phyloP scores from a whole-genome alignment of 2,329 filamentous ascomycete genomes.

The Xylariaceae sp. region DNA sequence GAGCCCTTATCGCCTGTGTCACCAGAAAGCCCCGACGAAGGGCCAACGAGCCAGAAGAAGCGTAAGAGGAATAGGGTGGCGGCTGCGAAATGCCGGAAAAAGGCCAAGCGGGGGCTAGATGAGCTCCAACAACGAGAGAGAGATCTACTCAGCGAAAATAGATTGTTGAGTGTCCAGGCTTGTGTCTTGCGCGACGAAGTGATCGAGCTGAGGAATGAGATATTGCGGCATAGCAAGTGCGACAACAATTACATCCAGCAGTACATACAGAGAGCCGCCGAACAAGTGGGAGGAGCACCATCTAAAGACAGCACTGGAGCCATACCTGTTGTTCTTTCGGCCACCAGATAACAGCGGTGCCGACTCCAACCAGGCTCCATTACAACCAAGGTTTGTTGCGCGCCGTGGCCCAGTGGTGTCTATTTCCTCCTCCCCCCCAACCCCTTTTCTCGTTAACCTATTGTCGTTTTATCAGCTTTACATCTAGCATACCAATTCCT shows the following conservation, averaged over 20 bases:
- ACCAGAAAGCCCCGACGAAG: background rate
- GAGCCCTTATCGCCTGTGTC: background rate
- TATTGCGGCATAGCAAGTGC: constrained; percentile 41
- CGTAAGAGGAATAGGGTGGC: constrained; percentile 57
- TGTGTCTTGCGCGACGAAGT: constrained; percentile 38
- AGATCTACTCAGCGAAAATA: constrained; percentile 35
- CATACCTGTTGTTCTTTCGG: background rate
- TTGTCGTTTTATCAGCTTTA: no score
- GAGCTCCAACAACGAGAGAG: constrained; percentile 50
- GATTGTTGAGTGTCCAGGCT: constrained; percentile 33
- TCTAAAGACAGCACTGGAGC: background rate
- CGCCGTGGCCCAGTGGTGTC: no score
- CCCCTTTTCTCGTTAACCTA: no score
- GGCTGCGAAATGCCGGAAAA: constrained; percentile 61
- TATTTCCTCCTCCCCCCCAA: no score
- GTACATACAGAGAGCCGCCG: constrained; percentile 15
- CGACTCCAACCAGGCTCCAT: no score
- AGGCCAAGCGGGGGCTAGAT: constrained; percentile 60
- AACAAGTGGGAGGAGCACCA: constrained; percentile 1
- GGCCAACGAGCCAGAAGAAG: constrained; percentile 9
- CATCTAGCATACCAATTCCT: no score
- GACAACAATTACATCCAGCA: constrained; percentile 38
- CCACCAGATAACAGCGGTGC: no score
- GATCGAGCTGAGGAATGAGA: constrained; percentile 40
- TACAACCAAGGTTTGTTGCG: no score